Evolutionary conservation across 345 rosid genomes (phyloP).

Genomic region (Cardamine resedifolia): DNA sequence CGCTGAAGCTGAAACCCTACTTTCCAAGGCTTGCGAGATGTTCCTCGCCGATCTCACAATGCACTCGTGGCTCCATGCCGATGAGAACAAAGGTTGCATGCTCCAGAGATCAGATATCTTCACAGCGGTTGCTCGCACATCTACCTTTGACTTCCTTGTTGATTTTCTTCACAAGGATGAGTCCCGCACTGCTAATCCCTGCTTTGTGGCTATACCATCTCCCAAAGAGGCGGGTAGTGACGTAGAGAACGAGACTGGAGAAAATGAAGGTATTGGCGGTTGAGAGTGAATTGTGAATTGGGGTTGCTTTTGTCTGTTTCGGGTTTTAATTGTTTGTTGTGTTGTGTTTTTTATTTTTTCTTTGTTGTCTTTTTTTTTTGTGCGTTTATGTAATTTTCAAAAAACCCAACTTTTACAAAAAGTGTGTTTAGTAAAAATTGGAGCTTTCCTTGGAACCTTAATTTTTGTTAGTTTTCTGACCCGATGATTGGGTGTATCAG

Average conservation of each 20-base stretch:
- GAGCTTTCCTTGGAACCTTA: neutral
- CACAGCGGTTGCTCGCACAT: conserved; percentile 66
- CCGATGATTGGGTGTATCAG: no score
- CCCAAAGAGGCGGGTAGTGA: conserved; percentile 34
- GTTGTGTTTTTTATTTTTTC: no score
- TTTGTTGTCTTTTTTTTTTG: no score
- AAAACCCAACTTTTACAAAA: fast-evolving
- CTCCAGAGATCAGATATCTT: conserved; percentile 80
- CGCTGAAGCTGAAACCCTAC: conserved; percentile 74
- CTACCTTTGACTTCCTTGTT: conserved; percentile 66
- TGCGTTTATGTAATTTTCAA: fast-evolving
- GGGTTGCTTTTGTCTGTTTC: neutral
- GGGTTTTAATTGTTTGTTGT: neutral
- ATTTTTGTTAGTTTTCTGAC: no score
- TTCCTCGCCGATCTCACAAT: conserved; percentile 76
- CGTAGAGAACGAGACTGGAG: conserved; percentile 43
- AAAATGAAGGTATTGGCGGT: conserved; percentile 50
- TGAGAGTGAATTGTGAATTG: neutral
- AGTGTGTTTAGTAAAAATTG: neutral
- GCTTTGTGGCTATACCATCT: conserved; percentile 45
- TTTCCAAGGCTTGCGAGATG: conserved; percentile 87
- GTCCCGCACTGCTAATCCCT: conserved; percentile 49
- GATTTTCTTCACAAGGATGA: conserved; percentile 76
- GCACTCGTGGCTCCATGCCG: conserved; percentile 85
- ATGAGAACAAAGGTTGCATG: conserved; percentile 74